Evolutionary conservation across 768 basidiomycete genomes (phyloP), one percentile per base, ranked within the genome.

Genomic region (Termitomyces sp.): DNA sequence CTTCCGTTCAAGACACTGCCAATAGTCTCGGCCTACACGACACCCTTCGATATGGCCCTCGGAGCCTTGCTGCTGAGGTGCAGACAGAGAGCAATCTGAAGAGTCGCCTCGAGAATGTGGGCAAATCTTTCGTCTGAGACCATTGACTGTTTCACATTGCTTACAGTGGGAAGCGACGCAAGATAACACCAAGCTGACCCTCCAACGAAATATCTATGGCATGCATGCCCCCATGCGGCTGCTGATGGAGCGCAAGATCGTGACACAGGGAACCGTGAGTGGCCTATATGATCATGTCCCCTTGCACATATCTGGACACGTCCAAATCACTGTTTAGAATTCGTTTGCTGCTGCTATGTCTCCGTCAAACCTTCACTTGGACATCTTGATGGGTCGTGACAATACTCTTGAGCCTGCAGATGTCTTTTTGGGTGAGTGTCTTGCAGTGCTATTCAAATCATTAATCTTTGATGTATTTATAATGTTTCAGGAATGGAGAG

Each of bases 171-270:
- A 95, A 52, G 86, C 85, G 62, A 94, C 95, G 8, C 95, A 97
- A 70, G 89, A 93, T 70, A 89, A 89, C 70, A 68, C 95, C 49
- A 88, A 88, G 69, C 77, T 98, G 57, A 94, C 84, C 47, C 76
- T 96, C 73, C 83, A 93, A 68, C 85, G 95, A 44, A 86, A 92
- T 70, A 68, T 88, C 32, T 88, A 87, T 66, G 97, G 97, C 35
- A 70, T 98, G 63, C 92, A 93, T 68, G 86, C 90, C 19, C 97
- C 97, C 2, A 83, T 96, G 72, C 83, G 95, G 31, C 77, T 85
- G 52, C 78, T 97, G 61, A 98, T 98, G 97, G 97, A 99, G 71
- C 84, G 94, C 67, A 89, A 88, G 76, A 81, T 95, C 41, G 92
- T 95, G 9, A 73, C 82, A 34, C 71, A 59, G 29, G 51, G 57